phyloP scores from a whole-genome alignment of 371 early-diverging fungal genomes.

The Catenaria anguillulae region DNA sequence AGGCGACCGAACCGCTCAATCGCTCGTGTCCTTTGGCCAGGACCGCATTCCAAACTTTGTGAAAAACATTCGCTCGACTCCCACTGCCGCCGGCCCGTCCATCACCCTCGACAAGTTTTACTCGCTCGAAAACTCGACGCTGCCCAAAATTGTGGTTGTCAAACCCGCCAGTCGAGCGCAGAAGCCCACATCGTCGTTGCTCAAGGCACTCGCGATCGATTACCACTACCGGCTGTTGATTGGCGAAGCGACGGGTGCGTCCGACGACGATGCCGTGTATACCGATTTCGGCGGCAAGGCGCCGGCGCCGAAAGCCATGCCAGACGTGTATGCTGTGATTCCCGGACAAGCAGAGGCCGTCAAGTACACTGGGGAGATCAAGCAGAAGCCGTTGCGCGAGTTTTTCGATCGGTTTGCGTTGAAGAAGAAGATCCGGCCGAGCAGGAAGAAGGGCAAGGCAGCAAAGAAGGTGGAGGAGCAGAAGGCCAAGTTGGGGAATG shows the following conservation, averaged over 20 bases:
- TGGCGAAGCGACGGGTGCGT: conserved; percentile 39
- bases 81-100: too few species aligned
- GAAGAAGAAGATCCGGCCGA: background rate
- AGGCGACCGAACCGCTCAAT: conserved; percentile 60
- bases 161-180: conserved; percentile 40
- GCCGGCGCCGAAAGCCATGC: background rate
- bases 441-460: background rate
- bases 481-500: too few species aligned
- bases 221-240: conserved; percentile 48
- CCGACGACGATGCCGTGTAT: background rate
- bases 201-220: conserved; percentile 69
- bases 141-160: conserved; percentile 56
- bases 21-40: conserved; percentile 52
- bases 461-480: too few species aligned
- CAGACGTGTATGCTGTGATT: background rate
- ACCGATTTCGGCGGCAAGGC: background rate
- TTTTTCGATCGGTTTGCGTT: background rate
- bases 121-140: conserved; percentile 26
- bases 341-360: too few species aligned
- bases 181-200: conserved; percentile 45
- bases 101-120: conserved; percentile 34
- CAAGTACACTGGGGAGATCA: background rate
- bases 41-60: conserved; percentile 32
- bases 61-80: conserved; percentile 27
- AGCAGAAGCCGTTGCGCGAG: background rate